Evolutionary conservation across 179 eudicot genomes (phyloP).

Genomic region (Camellia oleifera): DNA sequence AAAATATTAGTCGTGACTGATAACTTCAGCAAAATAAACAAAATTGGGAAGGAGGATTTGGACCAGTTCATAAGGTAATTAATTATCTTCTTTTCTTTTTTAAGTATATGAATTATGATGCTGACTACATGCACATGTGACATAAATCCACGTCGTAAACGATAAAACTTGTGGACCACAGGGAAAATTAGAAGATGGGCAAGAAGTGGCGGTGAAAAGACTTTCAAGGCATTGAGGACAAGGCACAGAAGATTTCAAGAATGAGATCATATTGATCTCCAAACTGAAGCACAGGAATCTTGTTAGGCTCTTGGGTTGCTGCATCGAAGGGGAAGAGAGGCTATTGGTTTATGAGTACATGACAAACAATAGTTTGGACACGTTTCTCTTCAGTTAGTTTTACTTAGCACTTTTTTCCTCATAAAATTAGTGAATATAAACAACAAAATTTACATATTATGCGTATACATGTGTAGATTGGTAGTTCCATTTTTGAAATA

Average conservation of each 20-base stretch:
- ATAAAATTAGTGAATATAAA: too few species aligned
- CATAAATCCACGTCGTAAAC: too few species aligned
- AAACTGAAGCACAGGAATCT: constrained; percentile 39
- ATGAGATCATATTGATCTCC: constrained; percentile 23
- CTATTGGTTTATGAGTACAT: constrained; percentile 37
- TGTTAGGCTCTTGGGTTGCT: constrained; percentile 38
- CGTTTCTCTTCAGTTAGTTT: constrained; percentile 30
- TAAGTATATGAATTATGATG: too few species aligned
- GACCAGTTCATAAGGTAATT: constrained; percentile 24
- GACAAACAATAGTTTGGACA: constrained; percentile 33
- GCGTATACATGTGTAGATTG: too few species aligned
- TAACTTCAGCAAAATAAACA: constrained; percentile 18
- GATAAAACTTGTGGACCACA: too few species aligned
- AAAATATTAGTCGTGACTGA: constrained; percentile 19
- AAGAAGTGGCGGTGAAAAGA: constrained; percentile 22
- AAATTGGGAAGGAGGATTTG: constrained; percentile 33
- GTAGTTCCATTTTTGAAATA: too few species aligned
- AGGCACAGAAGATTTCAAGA: constrained; percentile 23
- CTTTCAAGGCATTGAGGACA: constrained; percentile 20
- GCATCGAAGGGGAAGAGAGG: constrained; percentile 37
- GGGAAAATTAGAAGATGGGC: constrained; percentile 21
- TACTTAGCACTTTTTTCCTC: too few species aligned
- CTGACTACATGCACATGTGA: too few species aligned
- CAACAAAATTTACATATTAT: too few species aligned
- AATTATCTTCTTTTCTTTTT: neutral